Evolutionary conservation across 148 eudicot genomes (phyloP).

Genomic region (Selenicereus undatus): DNA sequence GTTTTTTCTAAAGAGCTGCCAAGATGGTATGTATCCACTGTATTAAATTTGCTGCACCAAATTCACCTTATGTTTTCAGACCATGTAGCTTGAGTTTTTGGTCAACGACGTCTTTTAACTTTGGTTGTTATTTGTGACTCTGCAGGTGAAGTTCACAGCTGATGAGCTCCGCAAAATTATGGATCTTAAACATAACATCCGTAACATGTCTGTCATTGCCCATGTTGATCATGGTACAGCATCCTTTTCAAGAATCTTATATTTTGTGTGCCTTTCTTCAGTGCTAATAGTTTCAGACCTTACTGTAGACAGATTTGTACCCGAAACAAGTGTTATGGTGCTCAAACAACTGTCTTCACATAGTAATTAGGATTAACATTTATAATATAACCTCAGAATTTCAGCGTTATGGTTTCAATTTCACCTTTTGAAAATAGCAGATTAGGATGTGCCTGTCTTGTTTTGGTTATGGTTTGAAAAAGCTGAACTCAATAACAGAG

Average conservation of each 20-base stretch:
- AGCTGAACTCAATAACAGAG: neutral
- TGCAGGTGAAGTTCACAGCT: conserved; percentile 3
- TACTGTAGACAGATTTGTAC: too few species aligned
- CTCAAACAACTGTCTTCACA: neutral
- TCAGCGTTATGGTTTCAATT: too few species aligned
- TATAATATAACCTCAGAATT: too few species aligned
- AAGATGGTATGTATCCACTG: neutral
- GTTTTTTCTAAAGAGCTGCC: neutral
- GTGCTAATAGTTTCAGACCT: neutral
- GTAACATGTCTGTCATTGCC: conserved; percentile 2
- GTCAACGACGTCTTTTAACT: neutral
- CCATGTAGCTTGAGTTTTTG: neutral
- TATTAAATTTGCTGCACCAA: neutral
- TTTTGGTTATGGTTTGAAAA: too few species aligned
- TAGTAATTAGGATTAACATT: too few species aligned
- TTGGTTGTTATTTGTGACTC: neutral
- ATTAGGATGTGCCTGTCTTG: too few species aligned
- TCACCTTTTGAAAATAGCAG: too few species aligned
- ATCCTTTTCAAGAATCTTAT: neutral
- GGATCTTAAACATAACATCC: neutral
- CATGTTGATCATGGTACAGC: conserved; percentile 1
- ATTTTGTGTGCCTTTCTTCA: too few species aligned
- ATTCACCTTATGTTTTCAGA: neutral
- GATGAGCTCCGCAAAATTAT: conserved; percentile 6
- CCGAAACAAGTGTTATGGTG: neutral